Percentiles rank a stretch among this genome's conserved stretches.
These are phyloP conservation scores for Dicorynia guianensis DNA, from an alignment of 306 rosid genomes.

Conservation along the genomic window DNA sequence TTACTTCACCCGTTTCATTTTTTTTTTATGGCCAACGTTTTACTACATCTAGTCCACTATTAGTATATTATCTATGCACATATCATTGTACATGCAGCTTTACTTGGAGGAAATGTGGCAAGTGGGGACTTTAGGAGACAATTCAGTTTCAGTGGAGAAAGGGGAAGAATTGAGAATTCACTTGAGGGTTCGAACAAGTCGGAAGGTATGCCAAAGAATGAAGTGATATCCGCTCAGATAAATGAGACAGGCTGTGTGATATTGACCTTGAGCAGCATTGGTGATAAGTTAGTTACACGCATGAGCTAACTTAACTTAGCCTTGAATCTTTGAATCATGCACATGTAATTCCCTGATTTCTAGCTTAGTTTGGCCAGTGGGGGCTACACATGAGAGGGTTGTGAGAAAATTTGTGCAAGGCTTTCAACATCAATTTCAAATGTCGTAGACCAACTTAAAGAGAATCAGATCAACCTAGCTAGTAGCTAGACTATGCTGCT, in stretches of 20 bases:
- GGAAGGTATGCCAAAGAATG: constrained; percentile 29
- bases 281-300: not conserved
- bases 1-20: no score
- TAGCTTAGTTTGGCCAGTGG: constrained; percentile 21
- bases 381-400: constrained; percentile 10
- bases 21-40: no score
- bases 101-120: no score
- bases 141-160: constrained; percentile 26
- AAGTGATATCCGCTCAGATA: constrained; percentile 20
- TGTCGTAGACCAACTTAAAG: not conserved
- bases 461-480: not conserved
- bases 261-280: not conserved
- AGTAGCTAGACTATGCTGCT: not conserved
- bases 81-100: no score
- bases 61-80: no score
- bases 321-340: constrained; percentile 29
- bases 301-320: not conserved
- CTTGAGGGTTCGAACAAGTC: not conserved
- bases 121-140: not conserved
- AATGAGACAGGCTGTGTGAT: not conserved
- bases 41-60: no score
- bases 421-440: no score
- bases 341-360: constrained; percentile 8
- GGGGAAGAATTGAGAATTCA: not conserved
- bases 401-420: no score